Evolutionary conservation across 768 basidiomycete genomes (phyloP).

Genomic region (Gautieria morchelliformis): DNA sequence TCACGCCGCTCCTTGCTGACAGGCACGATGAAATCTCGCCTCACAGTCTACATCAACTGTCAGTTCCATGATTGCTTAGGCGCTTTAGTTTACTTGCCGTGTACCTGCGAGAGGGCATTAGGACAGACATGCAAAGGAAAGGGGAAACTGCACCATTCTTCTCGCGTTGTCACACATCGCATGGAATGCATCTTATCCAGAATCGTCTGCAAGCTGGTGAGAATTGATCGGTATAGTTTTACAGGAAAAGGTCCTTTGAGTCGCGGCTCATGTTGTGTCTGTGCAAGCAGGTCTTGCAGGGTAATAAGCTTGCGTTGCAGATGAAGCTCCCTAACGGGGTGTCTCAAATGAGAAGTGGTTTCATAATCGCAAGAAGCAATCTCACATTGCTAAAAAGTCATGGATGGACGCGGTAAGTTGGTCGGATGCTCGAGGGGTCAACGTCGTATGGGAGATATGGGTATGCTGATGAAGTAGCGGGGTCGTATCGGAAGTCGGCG

Average conservation of each 20-base stretch:
- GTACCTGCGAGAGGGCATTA: constrained; percentile 37
- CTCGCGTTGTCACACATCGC: constrained; percentile 91
- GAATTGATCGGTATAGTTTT: constrained; percentile 69
- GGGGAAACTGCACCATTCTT: constrained; percentile 62
- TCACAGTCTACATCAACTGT: constrained; percentile 48
- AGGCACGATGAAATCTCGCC: constrained; percentile 81
- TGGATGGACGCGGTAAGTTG: constrained; percentile 38
- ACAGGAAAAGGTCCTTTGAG: constrained; percentile 94
- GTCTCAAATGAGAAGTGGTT: background rate
- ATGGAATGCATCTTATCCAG: constrained; percentile 89
- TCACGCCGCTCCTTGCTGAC: constrained; percentile 85
- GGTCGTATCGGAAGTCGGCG: constrained; percentile 24
- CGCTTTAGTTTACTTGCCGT: constrained; percentile 37
- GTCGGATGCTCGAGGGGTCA: constrained; percentile 3
- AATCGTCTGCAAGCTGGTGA: constrained; percentile 77
- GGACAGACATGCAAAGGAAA: constrained; percentile 2
- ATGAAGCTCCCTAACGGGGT: constrained; percentile 72
- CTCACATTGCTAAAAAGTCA: constrained; percentile 90
- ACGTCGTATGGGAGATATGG: constrained; percentile 32
- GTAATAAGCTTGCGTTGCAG: constrained; percentile 86
- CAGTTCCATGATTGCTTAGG: background rate
- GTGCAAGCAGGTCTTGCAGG: constrained; percentile 73
- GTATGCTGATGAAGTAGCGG: constrained; percentile 17
- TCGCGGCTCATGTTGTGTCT: constrained; percentile 89
- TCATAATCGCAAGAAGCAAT: background rate